phyloP scores from a whole-genome alignment of 495 filamentous ascomycete species.

The Corynascus novoguineensis region DNA sequence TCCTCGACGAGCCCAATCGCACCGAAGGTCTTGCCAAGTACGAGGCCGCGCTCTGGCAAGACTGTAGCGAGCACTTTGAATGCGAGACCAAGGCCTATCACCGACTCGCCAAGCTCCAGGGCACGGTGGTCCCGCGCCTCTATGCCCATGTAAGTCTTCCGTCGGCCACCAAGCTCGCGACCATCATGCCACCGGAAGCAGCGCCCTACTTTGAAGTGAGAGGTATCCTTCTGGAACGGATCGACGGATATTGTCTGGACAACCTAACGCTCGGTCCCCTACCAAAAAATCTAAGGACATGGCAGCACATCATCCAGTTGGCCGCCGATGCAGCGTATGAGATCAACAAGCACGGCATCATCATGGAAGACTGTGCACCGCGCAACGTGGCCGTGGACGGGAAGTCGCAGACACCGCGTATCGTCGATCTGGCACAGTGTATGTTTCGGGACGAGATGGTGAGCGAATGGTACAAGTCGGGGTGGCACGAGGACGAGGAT shows the following conservation, averaged over 20 bases:
- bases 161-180: conserved; percentile 4
- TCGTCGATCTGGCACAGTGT: conserved; percentile 12
- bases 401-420: conserved; percentile 10
- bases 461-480: not conserved
- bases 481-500: conserved; percentile 7
- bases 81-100: conserved; percentile 12
- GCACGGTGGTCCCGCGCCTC: not conserved
- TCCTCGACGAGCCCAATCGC: conserved; percentile 5
- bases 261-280: not conserved
- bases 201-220: conserved; percentile 8
- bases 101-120: conserved; percentile 6
- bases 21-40: conserved; percentile 12
- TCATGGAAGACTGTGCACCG: conserved; percentile 6
- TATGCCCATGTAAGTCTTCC: conserved; percentile 4
- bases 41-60: conserved; percentile 7
- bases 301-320: conserved; percentile 8
- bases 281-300: conserved; percentile 3
- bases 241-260: conserved; percentile 10
- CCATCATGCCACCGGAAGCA: not conserved
- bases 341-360: conserved; percentile 10
- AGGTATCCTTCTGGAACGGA: conserved; percentile 7
- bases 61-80: conserved; percentile 9
- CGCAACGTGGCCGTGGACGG: conserved; percentile 9
- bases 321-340: conserved; percentile 7
- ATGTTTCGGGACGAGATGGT: conserved; percentile 5